Evolutionary conservation across 371 early-diverging fungal species (phyloP).

Genomic region (Mucor mucedo): DNA sequence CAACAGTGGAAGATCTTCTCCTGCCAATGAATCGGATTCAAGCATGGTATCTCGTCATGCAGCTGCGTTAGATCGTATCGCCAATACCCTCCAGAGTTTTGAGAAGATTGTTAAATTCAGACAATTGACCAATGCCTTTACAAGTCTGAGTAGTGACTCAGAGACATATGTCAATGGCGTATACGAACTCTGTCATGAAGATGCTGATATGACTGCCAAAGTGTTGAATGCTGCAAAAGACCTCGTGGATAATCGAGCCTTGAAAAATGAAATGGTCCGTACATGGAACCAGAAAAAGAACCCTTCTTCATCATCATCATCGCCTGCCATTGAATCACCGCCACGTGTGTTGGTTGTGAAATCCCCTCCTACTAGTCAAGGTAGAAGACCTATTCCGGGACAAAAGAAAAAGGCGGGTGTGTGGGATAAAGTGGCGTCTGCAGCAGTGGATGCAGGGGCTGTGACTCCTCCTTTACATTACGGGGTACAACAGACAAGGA

Average conservation of each 20-base stretch:
- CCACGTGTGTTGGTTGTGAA: slow-evolving; percentile 26
- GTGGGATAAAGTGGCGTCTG: slow-evolving; percentile 29
- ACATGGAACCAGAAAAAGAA: slow-evolving; percentile 74
- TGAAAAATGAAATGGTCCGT: slow-evolving; percentile 68
- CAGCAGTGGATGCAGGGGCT: slow-evolving; percentile 27
- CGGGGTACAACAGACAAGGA: slow-evolving; percentile 57
- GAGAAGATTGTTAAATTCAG: slow-evolving; percentile 68
- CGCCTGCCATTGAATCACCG: slow-evolving; percentile 27
- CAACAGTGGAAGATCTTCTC: slow-evolving; percentile 30
- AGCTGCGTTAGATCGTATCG: slow-evolving; percentile 52
- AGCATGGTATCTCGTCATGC: slow-evolving; percentile 44
- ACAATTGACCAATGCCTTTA: slow-evolving; percentile 56
- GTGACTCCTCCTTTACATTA: slow-evolving; percentile 51
- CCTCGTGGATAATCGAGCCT: slow-evolving; percentile 52
- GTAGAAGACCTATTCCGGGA: neutral
- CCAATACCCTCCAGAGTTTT: slow-evolving; percentile 48
- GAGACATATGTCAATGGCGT: slow-evolving; percentile 61
- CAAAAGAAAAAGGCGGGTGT: slow-evolving; percentile 22
- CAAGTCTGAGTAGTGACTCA: slow-evolving; percentile 45
- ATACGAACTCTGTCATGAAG: slow-evolving; percentile 49
- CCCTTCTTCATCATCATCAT: too few relatives aligned
- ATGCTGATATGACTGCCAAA: slow-evolving; percentile 54
- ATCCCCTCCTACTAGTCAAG: slow-evolving; percentile 4
- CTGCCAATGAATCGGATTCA: slow-evolving; percentile 11
- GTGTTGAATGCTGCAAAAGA: slow-evolving; percentile 59